Percentiles rank a stretch among this genome's conserved stretches.
Conservation (phyloP, 345 rosid genomes). For the Eucalyptus marginata region DNA sequence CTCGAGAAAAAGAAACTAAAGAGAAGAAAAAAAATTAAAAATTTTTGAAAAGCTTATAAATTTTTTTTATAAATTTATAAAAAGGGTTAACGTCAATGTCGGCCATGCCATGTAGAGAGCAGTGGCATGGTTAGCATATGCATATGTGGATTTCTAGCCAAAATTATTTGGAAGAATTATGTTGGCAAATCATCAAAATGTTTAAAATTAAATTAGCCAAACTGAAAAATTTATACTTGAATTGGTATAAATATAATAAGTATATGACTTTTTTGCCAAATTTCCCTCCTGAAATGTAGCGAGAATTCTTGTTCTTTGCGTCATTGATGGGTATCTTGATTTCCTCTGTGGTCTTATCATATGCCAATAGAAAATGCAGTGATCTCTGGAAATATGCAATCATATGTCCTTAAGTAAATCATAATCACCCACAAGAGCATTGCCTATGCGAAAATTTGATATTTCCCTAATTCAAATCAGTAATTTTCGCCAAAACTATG, state of each 20-base stretch:
- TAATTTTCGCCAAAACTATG: neutral
- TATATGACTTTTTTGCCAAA: neutral
- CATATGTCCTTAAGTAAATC: neutral
- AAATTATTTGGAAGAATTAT: too few species aligned
- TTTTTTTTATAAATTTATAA: too few species aligned
- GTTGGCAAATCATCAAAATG: neutral
- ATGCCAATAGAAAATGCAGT: neutral
- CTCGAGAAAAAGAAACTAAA: neutral
- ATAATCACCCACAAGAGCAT: neutral
- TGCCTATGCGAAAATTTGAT: neutral
- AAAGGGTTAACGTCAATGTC: too few species aligned
- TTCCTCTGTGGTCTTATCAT: neutral
- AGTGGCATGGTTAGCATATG: accelerated
- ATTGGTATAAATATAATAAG: too few species aligned
- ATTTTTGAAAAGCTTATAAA: too few species aligned
- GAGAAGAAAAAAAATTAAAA: too few species aligned
- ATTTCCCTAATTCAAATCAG: neutral
- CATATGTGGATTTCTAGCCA: neutral
- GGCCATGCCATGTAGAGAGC: neutral
- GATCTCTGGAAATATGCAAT: neutral
- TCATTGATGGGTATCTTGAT: neutral
- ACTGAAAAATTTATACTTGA: too few species aligned
- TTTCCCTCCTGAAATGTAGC: neutral
- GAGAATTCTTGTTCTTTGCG: neutral
- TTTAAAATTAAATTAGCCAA: too few species aligned